phyloP scores from a whole-genome alignment of 2,329 filamentous ascomycete species.

The Alternaria sp. region DNA sequence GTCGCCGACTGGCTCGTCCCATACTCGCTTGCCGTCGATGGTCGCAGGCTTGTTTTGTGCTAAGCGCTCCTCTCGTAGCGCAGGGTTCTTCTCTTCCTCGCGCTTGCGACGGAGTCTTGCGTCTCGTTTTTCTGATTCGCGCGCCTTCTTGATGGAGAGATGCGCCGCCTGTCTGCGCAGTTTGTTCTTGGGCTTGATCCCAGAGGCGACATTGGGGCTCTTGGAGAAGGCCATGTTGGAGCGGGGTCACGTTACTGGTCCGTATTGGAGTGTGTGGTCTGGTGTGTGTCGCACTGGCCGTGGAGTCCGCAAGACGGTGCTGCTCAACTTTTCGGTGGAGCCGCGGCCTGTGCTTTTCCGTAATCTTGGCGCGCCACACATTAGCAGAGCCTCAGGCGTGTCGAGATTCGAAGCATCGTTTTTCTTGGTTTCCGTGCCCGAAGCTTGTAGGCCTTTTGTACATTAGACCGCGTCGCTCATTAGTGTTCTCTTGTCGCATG shows the following conservation, averaged over 20 bases:
- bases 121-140: conserved; percentile 76
- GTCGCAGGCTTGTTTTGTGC: conserved; percentile 74
- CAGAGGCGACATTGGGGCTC: conserved; percentile 53
- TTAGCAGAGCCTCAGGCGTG: background rate
- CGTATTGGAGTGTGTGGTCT: background rate
- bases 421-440: background rate
- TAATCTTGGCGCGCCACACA: conserved; percentile 15
- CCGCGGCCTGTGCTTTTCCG: conserved; percentile 9
- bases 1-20: conserved; percentile 68
- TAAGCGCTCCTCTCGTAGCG: conserved; percentile 73
- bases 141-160: conserved; percentile 78
- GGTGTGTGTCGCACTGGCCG: background rate
- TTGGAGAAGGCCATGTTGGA: conserved; percentile 59
- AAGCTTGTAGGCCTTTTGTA: conserved; percentile 16
- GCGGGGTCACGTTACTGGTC: background rate
- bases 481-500: conserved; percentile 28
- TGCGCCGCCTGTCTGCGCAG: conserved; percentile 78
- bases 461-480: conserved; percentile 26
- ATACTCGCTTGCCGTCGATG: conserved; percentile 65
- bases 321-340: conserved; percentile 24
- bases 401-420: conserved; percentile 12
- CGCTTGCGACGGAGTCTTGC: conserved; percentile 79
- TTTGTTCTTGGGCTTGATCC: conserved; percentile 75
- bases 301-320: background rate
- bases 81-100: conserved; percentile 84